A percentile compares a stretch with the other conserved stretches of the same genome.
Evolutionary conservation across 768 basidiomycete genomes (phyloP).

Genomic region (Sporobolomyces pararoseus): DNA sequence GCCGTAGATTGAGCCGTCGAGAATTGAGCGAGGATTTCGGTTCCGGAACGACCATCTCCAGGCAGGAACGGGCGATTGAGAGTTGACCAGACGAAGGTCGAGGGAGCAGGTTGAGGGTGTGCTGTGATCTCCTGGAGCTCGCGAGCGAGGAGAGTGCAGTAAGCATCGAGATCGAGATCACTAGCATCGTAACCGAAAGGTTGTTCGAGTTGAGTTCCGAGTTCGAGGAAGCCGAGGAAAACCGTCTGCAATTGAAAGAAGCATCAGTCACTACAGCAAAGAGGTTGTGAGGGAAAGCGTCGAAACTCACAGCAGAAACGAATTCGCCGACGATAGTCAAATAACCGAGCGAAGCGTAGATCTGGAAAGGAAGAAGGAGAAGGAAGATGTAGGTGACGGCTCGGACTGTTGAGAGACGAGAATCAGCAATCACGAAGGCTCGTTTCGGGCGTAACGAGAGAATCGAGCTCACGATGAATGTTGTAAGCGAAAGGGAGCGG

Average conservation of each 20-base stretch:
- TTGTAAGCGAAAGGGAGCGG: constrained; percentile 48
- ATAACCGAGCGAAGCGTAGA: constrained; percentile 45
- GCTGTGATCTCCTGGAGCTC: constrained; percentile 66
- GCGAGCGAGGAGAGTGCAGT: constrained; percentile 64
- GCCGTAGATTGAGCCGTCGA: not conserved
- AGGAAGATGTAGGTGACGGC: constrained; percentile 42
- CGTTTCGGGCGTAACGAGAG: not conserved
- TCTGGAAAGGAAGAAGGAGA: constrained; percentile 47
- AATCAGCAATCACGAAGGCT: not conserved
- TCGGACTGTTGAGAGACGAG: not conserved
- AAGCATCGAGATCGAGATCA: constrained; percentile 57
- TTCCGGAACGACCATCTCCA: constrained; percentile 59
- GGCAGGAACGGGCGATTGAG: constrained; percentile 71
- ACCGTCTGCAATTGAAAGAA: not conserved
- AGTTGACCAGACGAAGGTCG: constrained; percentile 57
- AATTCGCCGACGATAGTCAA: constrained; percentile 46
- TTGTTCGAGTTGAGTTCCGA: constrained; percentile 47
- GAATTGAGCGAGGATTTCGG: constrained; percentile 54
- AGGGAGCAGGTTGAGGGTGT: constrained; percentile 59
- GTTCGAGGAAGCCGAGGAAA: constrained; percentile 49
- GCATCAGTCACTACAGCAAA: not conserved
- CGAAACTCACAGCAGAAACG: constrained; percentile 37
- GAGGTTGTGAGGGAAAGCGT: not conserved
- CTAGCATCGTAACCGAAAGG: constrained; percentile 49
- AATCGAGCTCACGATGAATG: constrained; percentile 7